Evolutionary conservation across 805 yeast genomes (phyloP).

Genomic region (Wickerhamomyces bisporus): DNA sequence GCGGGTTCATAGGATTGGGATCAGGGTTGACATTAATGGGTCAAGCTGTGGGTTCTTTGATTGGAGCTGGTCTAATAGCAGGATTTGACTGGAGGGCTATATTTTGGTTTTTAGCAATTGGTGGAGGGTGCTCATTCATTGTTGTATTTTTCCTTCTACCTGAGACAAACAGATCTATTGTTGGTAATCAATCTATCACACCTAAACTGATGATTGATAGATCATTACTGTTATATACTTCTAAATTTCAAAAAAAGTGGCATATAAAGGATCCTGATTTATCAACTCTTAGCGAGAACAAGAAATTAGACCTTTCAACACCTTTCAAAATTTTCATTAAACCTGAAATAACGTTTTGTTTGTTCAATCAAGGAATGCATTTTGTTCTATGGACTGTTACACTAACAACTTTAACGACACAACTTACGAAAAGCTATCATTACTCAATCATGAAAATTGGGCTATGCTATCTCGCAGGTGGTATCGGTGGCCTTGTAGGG

Average conservation of each 20-base stretch:
- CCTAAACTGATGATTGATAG: slow-evolving; percentile 41
- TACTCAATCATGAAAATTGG: slow-evolving; percentile 56
- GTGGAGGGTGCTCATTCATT: slow-evolving; percentile 43
- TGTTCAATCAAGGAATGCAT: slow-evolving; percentile 56
- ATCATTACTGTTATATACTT: slow-evolving; percentile 37
- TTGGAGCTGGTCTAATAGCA: slow-evolving; percentile 42
- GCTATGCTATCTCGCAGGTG: slow-evolving; percentile 65
- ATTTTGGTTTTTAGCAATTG: slow-evolving; percentile 71
- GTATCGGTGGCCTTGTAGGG: slow-evolving; percentile 56
- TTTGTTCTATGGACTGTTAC: slow-evolving; percentile 69
- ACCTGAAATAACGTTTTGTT: slow-evolving; percentile 40
- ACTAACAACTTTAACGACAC: slow-evolving; percentile 59
- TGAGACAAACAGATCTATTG: slow-evolving; percentile 68
- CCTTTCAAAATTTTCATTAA: slow-evolving; percentile 39
- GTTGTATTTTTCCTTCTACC: slow-evolving; percentile 45
- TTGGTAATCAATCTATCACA: slow-evolving; percentile 65
- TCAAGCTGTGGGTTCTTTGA: slow-evolving; percentile 73
- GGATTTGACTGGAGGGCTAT: slow-evolving; percentile 67
- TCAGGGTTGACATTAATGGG: slow-evolving; percentile 66
- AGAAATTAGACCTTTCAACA: slow-evolving; percentile 26
- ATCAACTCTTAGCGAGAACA: slow-evolving; percentile 23
- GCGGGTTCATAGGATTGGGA: slow-evolving; percentile 61
- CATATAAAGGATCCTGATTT: slow-evolving; percentile 27
- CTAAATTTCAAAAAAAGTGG: slow-evolving; percentile 15
- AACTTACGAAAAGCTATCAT: slow-evolving; percentile 38